Evolutionary conservation across 2,329 filamentous ascomycete genomes (phyloP), one percentile per base, ranked within the genome.

Genomic region (Talaromyces sp.): DNA sequence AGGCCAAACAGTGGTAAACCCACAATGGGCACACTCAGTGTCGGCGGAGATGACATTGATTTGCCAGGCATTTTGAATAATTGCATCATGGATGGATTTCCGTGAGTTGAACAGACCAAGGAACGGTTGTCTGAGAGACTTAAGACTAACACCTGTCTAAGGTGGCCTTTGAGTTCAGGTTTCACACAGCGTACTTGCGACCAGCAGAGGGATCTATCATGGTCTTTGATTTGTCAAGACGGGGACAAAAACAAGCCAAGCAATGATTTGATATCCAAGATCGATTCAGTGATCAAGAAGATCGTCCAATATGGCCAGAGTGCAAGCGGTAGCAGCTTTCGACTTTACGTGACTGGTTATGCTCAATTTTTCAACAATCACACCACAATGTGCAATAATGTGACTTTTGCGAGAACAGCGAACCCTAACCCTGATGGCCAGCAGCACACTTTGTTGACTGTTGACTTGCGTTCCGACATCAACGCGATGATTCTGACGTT

Each of bases 51-150:
- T 52, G 48, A 52, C 35, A 52, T 52, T 37, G 48, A 52, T 21
- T 52, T 52, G 25, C 31, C 31, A 36, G 48, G 48, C 48, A 52
- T 52, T 52, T 37, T 52, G 31, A 36, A 36, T 37, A 52, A 52
- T 52, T 52, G 48, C 21, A 52, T 52, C 48, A 52, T 52, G 31
- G 48, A 52, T 48, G 43, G 43, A 48, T 48, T 48, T 48, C 43
- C 43, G 43, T 33, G 43, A 48, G 43, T 48, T 48, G 25, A 48
- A 40, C 37, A 40, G n/a, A 33, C 25, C 15, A 48, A 48, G 37
- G 6, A 40, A 40, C 17, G 37, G 37, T 31, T 5, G 25, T 48
- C 7, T 17, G 43, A 48, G 15, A 33, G 43, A 48, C n/a, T 17
- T 48, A 48, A 33, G 25, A 48, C 43, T 31, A 33, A 48, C 43